Evolutionary conservation across 2,329 filamentous ascomycete genomes (phyloP).

Genomic region (Diaporthe aspalathi): DNA sequence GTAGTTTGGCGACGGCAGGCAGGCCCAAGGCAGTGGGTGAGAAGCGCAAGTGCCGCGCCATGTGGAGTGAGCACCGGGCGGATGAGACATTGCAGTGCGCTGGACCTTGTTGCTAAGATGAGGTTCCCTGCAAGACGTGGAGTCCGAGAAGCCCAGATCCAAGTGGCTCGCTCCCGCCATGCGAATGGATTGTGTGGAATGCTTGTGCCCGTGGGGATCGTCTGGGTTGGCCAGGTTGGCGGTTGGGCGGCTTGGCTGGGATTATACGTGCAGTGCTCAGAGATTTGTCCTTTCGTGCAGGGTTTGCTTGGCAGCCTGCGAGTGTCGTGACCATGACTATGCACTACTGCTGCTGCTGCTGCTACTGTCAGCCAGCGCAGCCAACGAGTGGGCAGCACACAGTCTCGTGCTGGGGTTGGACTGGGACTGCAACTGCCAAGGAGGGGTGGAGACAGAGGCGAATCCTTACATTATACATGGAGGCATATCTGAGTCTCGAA

Average conservation of each 20-base stretch:
- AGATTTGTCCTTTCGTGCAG: neutral
- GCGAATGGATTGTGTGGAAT: conserved; percentile 11
- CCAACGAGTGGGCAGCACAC: neutral
- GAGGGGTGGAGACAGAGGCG: neutral
- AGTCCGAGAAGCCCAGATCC: conserved; percentile 20
- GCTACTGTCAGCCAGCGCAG: too few relatives aligned
- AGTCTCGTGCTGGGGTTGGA: neutral
- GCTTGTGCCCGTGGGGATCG: conserved; percentile 8
- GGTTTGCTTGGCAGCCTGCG: neutral
- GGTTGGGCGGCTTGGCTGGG: conserved; percentile 6
- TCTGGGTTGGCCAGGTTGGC: neutral
- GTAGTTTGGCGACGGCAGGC: neutral
- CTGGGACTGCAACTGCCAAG: neutral
- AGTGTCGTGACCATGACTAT: conserved; percentile 12
- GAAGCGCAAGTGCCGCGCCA: conserved; percentile 5
- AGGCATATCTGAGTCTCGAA: neutral
- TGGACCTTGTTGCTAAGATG: neutral
- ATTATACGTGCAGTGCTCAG: neutral
- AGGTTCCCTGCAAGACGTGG: conserved; percentile 26
- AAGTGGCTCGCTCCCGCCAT: conserved; percentile 7
- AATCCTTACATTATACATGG: neutral
- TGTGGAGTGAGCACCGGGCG: neutral
- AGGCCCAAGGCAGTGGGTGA: conserved; percentile 4
- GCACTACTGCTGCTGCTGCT: neutral
- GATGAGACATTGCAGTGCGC: neutral